Evolutionary conservation across 495 filamentous ascomycete genomes (phyloP).

Genomic region (Penicillium chermesinum): DNA sequence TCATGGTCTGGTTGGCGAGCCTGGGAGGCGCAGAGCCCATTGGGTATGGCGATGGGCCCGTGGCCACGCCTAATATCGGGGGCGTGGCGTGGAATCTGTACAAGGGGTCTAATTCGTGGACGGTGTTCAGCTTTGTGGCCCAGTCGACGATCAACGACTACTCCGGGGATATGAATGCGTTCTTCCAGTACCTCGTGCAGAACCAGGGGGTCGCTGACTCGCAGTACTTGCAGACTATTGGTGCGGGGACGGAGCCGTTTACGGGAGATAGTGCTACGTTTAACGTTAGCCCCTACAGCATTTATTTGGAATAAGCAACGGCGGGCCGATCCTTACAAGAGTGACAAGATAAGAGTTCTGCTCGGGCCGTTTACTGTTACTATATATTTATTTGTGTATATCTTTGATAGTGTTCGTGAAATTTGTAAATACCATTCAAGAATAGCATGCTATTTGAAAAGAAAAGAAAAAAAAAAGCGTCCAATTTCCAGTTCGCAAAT

Average conservation of each 20-base stretch:
- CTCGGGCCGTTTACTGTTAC: no score
- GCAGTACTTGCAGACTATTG: constrained; percentile 16
- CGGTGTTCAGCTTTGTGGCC: constrained; percentile 7
- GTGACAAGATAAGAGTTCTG: no score
- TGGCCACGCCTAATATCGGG: not conserved
- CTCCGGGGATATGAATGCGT: constrained; percentile 16
- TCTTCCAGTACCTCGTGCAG: constrained; percentile 17
- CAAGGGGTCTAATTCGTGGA: constrained; percentile 1
- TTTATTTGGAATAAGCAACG: no score
- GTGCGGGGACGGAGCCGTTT: constrained; percentile 18
- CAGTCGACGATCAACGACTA: constrained; percentile 1
- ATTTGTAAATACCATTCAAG: no score
- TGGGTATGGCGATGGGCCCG: not conserved
- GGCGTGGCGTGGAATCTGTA: constrained; percentile 1
- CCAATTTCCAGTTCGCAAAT: no score
- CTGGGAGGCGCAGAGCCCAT: constrained; percentile 46
- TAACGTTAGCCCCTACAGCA: constrained; percentile 6
- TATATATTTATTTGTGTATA: no score
- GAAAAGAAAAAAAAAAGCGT: no score
- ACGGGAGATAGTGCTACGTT: constrained; percentile 6
- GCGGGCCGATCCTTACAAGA: no score
- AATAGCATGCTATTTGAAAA: no score
- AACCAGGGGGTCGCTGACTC: constrained; percentile 8
- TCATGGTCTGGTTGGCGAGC: constrained; percentile 57
- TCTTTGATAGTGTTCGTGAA: no score